These are phyloP conservation scores for Beauveria varroae DNA, from an alignment of 2,329 filamentous ascomycete genomes.

Conservation along the genomic window DNA sequence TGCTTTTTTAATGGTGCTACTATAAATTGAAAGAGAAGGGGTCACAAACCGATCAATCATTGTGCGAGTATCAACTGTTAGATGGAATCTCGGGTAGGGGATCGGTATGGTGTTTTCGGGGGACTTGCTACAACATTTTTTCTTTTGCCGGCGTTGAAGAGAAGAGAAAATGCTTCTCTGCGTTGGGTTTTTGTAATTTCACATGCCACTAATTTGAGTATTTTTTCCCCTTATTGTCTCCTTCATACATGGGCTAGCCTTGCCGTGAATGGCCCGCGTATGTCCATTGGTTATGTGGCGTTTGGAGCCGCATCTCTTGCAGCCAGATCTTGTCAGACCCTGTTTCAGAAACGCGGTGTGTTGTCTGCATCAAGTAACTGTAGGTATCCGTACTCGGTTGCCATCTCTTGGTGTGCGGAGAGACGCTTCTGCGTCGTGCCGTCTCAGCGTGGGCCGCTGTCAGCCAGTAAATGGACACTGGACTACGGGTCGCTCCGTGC, in stretches of 20 bases:
- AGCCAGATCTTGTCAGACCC: background rate
- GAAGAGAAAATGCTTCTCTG: background rate
- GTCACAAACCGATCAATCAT: background rate
- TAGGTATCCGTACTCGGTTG: too few species aligned
- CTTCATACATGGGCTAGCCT: background rate
- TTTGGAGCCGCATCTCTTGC: background rate
- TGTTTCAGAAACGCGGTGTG: background rate
- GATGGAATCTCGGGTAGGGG: background rate
- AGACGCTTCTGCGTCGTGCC: background rate
- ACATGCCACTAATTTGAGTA: background rate
- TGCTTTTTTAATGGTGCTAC: conserved; percentile 38
- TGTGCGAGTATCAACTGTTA: background rate
- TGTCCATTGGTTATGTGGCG: background rate
- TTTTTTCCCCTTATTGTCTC: background rate
- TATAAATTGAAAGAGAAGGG: background rate
- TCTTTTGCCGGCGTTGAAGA: background rate
- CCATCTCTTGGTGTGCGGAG: too few species aligned
- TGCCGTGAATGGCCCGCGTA: background rate
- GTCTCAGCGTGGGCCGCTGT: background rate
- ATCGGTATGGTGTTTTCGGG: background rate
- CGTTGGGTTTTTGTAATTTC: background rate
- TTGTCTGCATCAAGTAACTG: background rate
- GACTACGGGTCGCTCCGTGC: background rate
- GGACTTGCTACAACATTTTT: background rate
- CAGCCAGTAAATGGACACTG: background rate